A percentile compares a stretch with the other conserved stretches of the same genome.
Conservation (phyloP, 1,139 yeast genomes). For the Yamadazyma dushanensis region DNA sequence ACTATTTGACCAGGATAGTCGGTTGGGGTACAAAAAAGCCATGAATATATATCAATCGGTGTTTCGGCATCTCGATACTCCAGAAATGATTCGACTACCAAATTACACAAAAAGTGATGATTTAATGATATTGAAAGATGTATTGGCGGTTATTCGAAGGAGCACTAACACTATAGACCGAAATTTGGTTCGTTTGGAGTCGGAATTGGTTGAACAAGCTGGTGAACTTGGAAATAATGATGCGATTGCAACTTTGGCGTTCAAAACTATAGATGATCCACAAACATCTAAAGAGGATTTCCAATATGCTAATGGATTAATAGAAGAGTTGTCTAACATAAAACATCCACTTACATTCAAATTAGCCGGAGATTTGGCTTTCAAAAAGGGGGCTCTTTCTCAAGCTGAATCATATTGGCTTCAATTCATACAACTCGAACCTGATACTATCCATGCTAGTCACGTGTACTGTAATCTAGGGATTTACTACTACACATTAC, state of each 20-base stretch:
- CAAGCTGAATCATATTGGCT: constrained; percentile 62
- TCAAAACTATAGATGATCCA: constrained; percentile 48
- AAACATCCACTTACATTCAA: constrained; percentile 73
- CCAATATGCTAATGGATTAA: constrained; percentile 59
- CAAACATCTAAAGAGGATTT: constrained; percentile 52
- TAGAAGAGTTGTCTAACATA: constrained; percentile 58
- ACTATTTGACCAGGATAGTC: constrained; percentile 65
- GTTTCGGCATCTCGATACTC: constrained; percentile 46
- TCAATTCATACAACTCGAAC: constrained; percentile 56
- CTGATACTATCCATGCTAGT: constrained; percentile 59
- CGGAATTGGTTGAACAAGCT: constrained; percentile 71
- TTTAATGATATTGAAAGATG: constrained; percentile 66
- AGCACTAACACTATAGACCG: constrained; percentile 59
- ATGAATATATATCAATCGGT: constrained; percentile 52
- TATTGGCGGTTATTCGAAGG: constrained; percentile 60
- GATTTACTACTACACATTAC: constrained; percentile 40
- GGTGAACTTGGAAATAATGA: constrained; percentile 83
- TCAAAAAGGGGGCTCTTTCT: constrained; percentile 39
- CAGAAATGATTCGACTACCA: constrained; percentile 39
- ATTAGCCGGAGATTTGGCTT: constrained; percentile 72
- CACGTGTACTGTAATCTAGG: constrained; percentile 79
- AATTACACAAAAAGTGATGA: constrained; percentile 51
- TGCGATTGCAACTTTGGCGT: constrained; percentile 74
- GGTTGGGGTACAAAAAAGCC: constrained; percentile 52
- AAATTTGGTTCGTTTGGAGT: constrained; percentile 60